These are phyloP conservation scores for Colletotrichum sp. DNA, from an alignment of 2,329 filamentous ascomycete species.

Conservation along the genomic window DNA sequence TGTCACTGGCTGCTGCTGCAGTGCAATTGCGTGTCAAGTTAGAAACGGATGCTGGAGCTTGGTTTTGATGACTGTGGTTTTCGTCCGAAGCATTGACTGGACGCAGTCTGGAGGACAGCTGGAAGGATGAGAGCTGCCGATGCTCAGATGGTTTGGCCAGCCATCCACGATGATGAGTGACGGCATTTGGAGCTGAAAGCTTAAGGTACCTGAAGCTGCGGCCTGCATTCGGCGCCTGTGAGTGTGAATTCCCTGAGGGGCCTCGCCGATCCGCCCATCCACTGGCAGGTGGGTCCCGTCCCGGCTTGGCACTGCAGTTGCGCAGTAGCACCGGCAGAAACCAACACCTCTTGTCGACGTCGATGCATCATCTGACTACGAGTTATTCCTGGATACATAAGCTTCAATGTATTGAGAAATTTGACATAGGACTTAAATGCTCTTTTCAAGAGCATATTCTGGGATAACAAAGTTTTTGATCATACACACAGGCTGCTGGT, in stretches of 20 bases:
- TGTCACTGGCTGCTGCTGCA: background rate
- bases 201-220: background rate
- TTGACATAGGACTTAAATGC: too few relatives aligned
- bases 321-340: background rate
- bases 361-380: background rate
- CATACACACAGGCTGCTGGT: background rate
- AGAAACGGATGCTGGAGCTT: background rate
- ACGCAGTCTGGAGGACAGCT: background rate
- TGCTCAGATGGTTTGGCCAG: background rate
- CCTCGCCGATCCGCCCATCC: background rate
- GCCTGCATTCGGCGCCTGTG: background rate
- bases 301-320: slow-evolving; percentile 13
- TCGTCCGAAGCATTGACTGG: background rate
- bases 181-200: background rate
- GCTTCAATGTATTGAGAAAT: background rate
- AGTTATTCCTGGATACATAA: background rate
- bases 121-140: background rate
- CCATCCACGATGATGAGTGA: background rate
- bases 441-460: background rate
- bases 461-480: rapidly evolving
- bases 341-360: background rate
- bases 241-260: background rate
- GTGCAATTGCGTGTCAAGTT: background rate
- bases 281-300: slow-evolving; percentile 7
- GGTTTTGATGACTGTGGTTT: background rate